A percentile compares a stretch with the other conserved stretches of the same genome.
Conservation (phyloP, 257 asterid species). For the Plectranthus barbatus region DNA sequence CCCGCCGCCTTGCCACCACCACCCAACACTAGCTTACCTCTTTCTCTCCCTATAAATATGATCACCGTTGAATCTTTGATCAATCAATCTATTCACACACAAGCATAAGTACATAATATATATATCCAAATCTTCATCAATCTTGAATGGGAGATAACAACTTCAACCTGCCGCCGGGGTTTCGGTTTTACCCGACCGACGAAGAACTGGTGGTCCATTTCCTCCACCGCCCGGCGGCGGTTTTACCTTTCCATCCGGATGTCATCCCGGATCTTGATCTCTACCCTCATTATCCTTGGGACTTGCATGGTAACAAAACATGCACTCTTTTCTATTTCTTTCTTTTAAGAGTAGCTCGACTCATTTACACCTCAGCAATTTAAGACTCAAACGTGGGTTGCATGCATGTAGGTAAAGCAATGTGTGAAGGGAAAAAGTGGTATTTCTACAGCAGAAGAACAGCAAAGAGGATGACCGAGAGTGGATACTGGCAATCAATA, state of each 20-base stretch:
- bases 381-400: too few relatives aligned
- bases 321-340: not conserved
- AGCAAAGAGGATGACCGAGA: conserved; percentile 43
- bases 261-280: conserved; percentile 92
- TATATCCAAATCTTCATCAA: not conserved
- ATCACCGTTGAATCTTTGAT: too few relatives aligned
- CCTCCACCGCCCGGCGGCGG: conserved; percentile 71
- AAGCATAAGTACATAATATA: not conserved
- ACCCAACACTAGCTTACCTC: too few relatives aligned
- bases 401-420: conserved; percentile 62
- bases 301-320: conserved; percentile 45
- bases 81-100: too few relatives aligned
- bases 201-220: conserved; percentile 84
- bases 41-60: too few relatives aligned
- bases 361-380: too few relatives aligned
- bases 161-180: conserved; percentile 78
- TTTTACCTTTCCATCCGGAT: conserved; percentile 73
- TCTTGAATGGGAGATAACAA: conserved; percentile 45
- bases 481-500: conserved; percentile 67
- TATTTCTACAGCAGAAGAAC: conserved; percentile 81
- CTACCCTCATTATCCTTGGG: conserved; percentile 89
- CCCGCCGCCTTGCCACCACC: too few relatives aligned
- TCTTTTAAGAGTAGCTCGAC: not conserved
- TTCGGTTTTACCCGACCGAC: conserved; percentile 75
- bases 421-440: conserved; percentile 82